These are phyloP conservation scores for Davidsoniella eucalypti DNA, from an alignment of 2,329 filamentous ascomycete genomes.

Conservation along the genomic window DNA sequence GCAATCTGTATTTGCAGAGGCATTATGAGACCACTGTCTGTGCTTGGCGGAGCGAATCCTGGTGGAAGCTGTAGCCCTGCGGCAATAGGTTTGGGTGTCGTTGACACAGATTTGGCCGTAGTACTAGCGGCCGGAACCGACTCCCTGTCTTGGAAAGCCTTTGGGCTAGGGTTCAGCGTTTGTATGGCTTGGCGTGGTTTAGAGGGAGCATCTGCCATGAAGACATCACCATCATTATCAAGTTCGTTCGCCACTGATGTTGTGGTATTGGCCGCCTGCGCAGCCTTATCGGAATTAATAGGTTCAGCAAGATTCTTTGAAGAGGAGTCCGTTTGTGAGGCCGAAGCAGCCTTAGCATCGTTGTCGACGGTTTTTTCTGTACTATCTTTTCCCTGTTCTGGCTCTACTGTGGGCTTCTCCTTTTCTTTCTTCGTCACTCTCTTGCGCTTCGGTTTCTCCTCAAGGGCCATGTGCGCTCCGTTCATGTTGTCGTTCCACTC, in stretches of 20 bases:
- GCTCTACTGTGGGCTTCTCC: conserved; percentile 15
- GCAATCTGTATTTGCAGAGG: conserved; percentile 3
- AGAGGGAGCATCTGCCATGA: conserved; percentile 1
- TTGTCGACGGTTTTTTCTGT: conserved; percentile 11
- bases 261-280: too few relatives aligned
- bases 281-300: background rate
- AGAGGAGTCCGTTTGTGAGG: background rate
- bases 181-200: background rate
- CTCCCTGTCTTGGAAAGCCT: background rate
- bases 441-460: conserved; percentile 43
- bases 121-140: background rate
- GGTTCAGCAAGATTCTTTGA: background rate
- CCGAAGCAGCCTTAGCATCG: background rate
- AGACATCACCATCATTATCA: conserved; percentile 6
- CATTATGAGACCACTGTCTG: conserved; percentile 4
- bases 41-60: conserved; percentile 9
- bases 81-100: background rate
- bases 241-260: background rate
- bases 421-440: conserved; percentile 24
- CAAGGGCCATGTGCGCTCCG: conserved; percentile 46
- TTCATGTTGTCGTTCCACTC: conserved; percentile 62
- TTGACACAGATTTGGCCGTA: background rate
- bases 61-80: conserved; percentile 10
- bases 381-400: conserved; percentile 13
- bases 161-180: background rate